Percentiles rank a stretch among this genome's conserved stretches.
These are phyloP conservation scores for Globisporangium paddicum DNA, from an alignment of 352 stramenopile species.

Conservation along the genomic window DNA sequence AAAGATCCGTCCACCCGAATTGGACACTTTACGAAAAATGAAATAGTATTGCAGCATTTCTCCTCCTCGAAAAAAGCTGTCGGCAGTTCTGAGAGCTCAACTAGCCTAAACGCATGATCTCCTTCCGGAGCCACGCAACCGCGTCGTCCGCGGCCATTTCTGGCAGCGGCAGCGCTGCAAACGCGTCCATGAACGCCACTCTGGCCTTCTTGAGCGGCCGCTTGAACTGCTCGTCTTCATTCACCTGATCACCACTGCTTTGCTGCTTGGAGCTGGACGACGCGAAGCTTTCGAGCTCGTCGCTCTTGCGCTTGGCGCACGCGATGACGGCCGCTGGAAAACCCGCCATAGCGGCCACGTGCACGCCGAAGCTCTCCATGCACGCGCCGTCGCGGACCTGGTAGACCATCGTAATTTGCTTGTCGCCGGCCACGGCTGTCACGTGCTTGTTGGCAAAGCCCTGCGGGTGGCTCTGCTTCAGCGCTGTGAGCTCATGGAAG, in stretches of 20 bases:
- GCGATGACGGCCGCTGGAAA: slow-evolving; percentile 93
- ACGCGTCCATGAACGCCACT: slow-evolving; percentile 38
- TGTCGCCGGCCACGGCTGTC: slow-evolving; percentile 79
- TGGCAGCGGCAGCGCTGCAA: slow-evolving; percentile 68
- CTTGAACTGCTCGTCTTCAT: slow-evolving; percentile 1
- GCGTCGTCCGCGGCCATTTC: slow-evolving; percentile 42
- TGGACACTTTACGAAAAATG: neutral
- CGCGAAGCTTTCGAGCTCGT: slow-evolving; percentile 88
- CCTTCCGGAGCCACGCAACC: slow-evolving; percentile 14
- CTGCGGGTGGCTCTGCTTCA: slow-evolving; percentile 73
- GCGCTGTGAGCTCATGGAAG: slow-evolving; percentile 98
- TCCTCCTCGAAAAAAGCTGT: too few species aligned
- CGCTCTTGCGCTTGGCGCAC: slow-evolving; percentile 92
- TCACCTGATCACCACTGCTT: neutral
- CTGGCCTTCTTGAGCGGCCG: slow-evolving; percentile 35
- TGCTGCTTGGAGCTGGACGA: neutral
- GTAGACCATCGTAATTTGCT: slow-evolving; percentile 91
- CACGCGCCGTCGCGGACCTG: slow-evolving; percentile 93
- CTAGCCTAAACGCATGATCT: neutral
- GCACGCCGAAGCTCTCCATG: slow-evolving; percentile 98
- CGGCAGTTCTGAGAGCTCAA: too few species aligned
- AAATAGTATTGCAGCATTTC: too few species aligned
- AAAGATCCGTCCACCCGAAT: neutral
- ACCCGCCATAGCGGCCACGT: slow-evolving; percentile 96
- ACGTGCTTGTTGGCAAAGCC: slow-evolving; percentile 96